Evolutionary conservation across 345 rosid genomes (phyloP), one percentile per base, ranked within the genome.

Genomic region (Rhodomyrtus tomentosa): DNA sequence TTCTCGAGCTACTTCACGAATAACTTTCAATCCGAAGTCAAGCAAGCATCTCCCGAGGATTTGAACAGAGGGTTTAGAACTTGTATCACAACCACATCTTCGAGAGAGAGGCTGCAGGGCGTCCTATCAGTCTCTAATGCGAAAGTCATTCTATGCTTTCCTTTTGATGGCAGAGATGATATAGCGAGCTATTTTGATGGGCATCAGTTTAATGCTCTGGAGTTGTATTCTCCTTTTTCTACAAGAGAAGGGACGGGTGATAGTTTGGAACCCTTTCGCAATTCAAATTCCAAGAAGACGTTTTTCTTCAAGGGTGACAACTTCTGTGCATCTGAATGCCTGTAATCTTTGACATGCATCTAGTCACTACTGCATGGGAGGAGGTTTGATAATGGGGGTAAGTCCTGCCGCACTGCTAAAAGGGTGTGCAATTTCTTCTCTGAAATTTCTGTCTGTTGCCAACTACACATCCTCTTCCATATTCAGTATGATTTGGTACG

Each of bases 401-500:
- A 83, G 74, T 62, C 40, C 5, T 29, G 11, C 74, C 0, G 3
- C 40, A 15, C 76, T 45, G 85, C 53, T 82, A 86, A 86, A 82
- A 86, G 88, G 88, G 84, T 80, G 29, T 58, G 89, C 84, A 85
- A 87, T 94, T 89, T 87, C 84, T 86, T 90, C 93, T 48, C 91
- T 88, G 83, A 89, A 90, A 18, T 85, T 97, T 86, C 82, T 95
- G 40, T 90, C 92, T 81, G 88, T 90, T 88, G 84, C 89, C 88
- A 90, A 89, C 83, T 82, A 85, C 84, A 85, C 87, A 82, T 90
- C 88, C 40, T 86, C 88, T 86, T 95, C 98, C 82, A 89, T 91
- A 6, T 82, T 96, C 85, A 94, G 93, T 84, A 82, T 95, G 90
- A 86, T 88, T 89, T 97, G 99, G 96, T 96, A 93, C 88, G 95